Evolutionary conservation across 2,329 filamentous ascomycete genomes (phyloP).

Genomic region (Cladosporium sp.): DNA sequence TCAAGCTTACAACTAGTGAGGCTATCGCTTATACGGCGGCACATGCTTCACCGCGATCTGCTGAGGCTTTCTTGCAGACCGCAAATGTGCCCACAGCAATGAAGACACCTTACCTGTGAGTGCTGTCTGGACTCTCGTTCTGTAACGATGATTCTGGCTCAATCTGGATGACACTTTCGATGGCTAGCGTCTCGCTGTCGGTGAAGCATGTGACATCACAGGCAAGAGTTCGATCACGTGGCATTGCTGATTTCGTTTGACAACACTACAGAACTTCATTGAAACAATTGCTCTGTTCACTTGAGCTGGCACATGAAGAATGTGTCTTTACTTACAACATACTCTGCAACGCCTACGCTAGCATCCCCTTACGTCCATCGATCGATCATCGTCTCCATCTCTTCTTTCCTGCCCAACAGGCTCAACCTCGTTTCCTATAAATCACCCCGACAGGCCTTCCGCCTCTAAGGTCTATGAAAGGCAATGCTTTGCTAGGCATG

Average conservation of each 20-base stretch:
- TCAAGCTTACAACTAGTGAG: background rate
- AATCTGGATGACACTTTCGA: background rate
- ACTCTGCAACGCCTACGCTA: background rate
- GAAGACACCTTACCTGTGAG: background rate
- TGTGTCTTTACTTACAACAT: no score
- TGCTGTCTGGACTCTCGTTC: background rate
- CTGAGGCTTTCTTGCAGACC: no score
- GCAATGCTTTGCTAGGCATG: background rate
- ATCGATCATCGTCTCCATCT: background rate
- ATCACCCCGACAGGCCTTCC: background rate
- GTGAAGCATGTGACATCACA: no score
- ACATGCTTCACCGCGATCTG: no score
- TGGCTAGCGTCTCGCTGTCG: background rate
- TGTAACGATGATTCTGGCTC: background rate
- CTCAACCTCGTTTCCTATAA: no score
- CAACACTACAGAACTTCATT: background rate
- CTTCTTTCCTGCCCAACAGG: no score
- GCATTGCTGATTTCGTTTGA: background rate
- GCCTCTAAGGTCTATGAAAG: background rate
- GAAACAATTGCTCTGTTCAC: background rate
- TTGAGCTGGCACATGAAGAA: background rate
- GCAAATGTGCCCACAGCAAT: no score
- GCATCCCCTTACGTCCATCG: background rate
- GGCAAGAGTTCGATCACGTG: background rate
- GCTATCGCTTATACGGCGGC: background rate